phyloP scores from a whole-genome alignment of 2,329 filamentous ascomycete species.

The Penicillium aurantiogriseum region DNA sequence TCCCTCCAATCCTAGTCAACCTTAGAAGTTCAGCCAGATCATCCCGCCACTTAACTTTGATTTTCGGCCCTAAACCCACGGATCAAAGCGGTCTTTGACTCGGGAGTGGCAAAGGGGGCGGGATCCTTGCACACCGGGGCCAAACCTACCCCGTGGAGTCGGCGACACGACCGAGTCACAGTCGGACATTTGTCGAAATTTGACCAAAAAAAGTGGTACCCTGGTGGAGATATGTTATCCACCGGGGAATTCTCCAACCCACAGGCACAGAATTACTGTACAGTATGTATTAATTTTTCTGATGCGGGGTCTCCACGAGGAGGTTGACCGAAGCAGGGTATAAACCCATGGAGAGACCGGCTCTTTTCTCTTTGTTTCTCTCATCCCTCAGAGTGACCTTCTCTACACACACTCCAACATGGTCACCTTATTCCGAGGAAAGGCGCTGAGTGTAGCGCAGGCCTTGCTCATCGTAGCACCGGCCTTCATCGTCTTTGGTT shows the following conservation, averaged over 20 bases:
- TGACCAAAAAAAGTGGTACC: background rate
- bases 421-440: slow-evolving; percentile 18
- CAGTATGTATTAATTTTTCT: background rate
- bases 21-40: background rate
- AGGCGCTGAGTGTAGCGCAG: slow-evolving; percentile 19
- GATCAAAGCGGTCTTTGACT: background rate
- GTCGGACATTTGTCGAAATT: background rate
- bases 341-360: slow-evolving; percentile 4
- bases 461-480: slow-evolving; percentile 35
- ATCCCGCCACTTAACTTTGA: background rate
- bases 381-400: background rate
- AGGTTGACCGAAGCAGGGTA: background rate
- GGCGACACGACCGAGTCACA: slow-evolving; percentile 8
- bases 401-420: background rate
- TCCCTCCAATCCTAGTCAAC: background rate
- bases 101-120: slow-evolving; percentile 1
- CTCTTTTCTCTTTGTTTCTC: background rate
- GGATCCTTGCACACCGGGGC: background rate
- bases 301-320: slow-evolving; percentile 21
- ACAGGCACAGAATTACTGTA: background rate
- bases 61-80: background rate
- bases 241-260: background rate
- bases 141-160: slow-evolving; percentile 9
- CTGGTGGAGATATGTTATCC: background rate
- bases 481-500: slow-evolving; percentile 24